A percentile compares a stretch with the other conserved stretches of the same genome.
These are phyloP conservation scores for Tolypocladium guangdongense DNA, from an alignment of 2,329 filamentous ascomycete genomes.

Conservation along the genomic window DNA sequence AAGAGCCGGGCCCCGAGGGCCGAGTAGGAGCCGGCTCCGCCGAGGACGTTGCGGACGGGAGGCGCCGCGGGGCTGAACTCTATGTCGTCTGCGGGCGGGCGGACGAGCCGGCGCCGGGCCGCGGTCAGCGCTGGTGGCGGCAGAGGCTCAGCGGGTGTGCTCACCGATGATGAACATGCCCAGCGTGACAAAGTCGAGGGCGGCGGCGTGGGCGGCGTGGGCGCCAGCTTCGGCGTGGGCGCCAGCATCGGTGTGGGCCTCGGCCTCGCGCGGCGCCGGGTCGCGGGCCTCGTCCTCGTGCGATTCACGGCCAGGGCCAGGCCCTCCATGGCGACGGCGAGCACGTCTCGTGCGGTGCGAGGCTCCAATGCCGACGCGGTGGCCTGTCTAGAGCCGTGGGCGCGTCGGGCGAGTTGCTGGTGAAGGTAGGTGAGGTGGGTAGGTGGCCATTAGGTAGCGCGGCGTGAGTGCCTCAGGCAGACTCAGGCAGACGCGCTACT, in stretches of 20 bases:
- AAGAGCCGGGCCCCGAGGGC: conserved; percentile 83
- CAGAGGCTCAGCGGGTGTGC: conserved; percentile 9
- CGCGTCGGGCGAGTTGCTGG: neutral
- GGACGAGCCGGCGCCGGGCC: neutral
- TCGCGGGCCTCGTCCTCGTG: neutral
- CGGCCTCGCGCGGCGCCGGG: neutral
- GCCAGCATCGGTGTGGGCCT: neutral
- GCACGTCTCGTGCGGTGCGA: neutral
- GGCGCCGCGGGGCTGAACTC: conserved; percentile 64
- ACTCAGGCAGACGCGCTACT: no score
- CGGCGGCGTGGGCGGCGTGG: neutral
- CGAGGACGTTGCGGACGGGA: conserved; percentile 65
- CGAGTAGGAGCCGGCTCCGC: conserved; percentile 78
- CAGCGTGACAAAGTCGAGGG: conserved; percentile 54
- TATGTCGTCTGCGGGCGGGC: conserved; percentile 62
- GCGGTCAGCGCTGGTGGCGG: neutral
- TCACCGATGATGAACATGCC: conserved; percentile 67
- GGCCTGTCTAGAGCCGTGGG: neutral
- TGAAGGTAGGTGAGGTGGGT: no score
- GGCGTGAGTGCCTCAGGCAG: no score
- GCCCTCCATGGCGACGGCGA: neutral
- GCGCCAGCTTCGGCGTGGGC: no score
- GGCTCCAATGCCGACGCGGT: neutral
- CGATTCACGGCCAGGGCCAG: neutral
- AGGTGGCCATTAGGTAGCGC: no score